These are phyloP conservation scores for Coffea eugenioides DNA, from an alignment of 257 asterid genomes.

Conservation along the genomic window DNA sequence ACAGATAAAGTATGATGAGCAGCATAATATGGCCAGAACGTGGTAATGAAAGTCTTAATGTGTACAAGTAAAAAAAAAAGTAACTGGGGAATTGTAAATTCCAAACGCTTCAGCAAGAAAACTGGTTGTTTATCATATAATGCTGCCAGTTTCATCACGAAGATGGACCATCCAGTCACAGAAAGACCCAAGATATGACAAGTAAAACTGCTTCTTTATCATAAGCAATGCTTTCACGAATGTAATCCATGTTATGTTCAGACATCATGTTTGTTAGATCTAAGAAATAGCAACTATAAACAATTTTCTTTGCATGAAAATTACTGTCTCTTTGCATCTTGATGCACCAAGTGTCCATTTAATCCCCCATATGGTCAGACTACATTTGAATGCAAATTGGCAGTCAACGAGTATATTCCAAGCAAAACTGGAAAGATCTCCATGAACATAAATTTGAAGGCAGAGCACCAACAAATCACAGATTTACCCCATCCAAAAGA, in stretches of 20 bases:
- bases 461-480: background rate
- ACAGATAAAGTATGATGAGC: no score
- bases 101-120: no score
- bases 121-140: no score
- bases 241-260: background rate
- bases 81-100: no score
- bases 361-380: background rate
- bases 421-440: background rate
- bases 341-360: no score
- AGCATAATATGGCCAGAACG: no score
- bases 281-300: background rate
- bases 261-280: background rate
- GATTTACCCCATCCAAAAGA: background rate
- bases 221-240: background rate
- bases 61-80: no score
- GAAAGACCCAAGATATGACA: background rate
- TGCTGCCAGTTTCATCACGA: no score
- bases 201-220: background rate
- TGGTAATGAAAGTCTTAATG: no score
- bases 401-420: background rate
- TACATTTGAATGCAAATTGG: background rate
- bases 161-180: background rate
- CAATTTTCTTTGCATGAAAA: background rate
- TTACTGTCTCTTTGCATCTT: no score
- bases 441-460: background rate